These are phyloP conservation scores for Hamigera avellanea DNA, from an alignment of 495 filamentous ascomycete genomes.

Conservation along the genomic window DNA sequence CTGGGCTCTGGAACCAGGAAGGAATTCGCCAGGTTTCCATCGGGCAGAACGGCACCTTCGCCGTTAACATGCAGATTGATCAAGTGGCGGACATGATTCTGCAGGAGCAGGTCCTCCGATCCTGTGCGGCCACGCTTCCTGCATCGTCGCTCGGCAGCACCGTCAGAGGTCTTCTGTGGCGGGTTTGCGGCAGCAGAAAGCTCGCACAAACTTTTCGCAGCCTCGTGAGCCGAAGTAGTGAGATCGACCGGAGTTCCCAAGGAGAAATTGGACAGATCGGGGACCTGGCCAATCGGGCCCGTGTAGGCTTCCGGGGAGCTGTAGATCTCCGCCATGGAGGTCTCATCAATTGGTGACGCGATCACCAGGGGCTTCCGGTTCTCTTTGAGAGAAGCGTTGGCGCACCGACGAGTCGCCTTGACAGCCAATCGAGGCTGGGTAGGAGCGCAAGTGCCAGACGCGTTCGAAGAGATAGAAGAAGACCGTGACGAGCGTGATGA, in stretches of 20 bases:
- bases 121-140: constrained; percentile 60
- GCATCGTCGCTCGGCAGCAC: constrained; percentile 7
- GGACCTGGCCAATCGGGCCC: constrained; percentile 36
- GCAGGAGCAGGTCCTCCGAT: constrained; percentile 55
- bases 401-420: constrained; percentile 74
- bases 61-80: constrained; percentile 22
- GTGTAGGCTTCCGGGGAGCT: constrained; percentile 52
- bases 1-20: constrained; percentile 18
- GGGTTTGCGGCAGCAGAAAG: constrained; percentile 31
- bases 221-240: constrained; percentile 35
- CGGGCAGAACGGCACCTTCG: constrained; percentile 23
- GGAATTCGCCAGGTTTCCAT: constrained; percentile 28
- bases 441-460: constrained; percentile 54
- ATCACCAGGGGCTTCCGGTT: constrained; percentile 26
- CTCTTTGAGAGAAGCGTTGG: constrained; percentile 42
- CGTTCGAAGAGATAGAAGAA: constrained; percentile 62
- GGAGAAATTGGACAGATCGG: constrained; percentile 40
- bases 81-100: constrained; percentile 60
- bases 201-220: constrained; percentile 59
- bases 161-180: constrained; percentile 4
- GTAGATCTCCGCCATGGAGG: constrained; percentile 34
- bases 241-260: constrained; percentile 35
- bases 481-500: constrained; percentile 55
- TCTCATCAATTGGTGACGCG: constrained; percentile 38
- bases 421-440: constrained; percentile 56